Conservation (phyloP, 116 monocot genomes). For the Phalaenopsis hybrid region DNA sequence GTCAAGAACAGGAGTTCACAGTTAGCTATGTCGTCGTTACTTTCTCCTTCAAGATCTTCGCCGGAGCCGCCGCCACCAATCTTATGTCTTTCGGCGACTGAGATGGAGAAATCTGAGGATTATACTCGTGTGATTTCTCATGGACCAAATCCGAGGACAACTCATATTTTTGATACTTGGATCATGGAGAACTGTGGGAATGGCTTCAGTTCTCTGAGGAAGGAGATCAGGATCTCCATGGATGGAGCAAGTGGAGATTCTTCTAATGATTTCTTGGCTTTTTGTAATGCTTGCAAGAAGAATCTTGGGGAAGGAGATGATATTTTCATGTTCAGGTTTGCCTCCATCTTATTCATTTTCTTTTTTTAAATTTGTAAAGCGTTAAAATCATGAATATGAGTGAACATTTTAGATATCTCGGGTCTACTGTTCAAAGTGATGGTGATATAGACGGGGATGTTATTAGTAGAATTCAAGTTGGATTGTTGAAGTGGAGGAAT, state of each 20-base stretch:
- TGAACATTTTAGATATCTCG: too few species aligned
- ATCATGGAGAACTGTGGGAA: constrained; percentile 26
- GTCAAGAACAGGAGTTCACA: constrained; percentile 56
- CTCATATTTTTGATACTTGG: constrained; percentile 46
- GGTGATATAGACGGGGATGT: too few species aligned
- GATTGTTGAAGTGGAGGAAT: too few species aligned
- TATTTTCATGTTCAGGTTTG: constrained; percentile 50
- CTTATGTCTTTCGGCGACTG: constrained; percentile 17
- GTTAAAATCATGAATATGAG: too few species aligned
- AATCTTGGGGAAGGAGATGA: constrained; percentile 34
- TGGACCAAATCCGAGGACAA: constrained; percentile 46
- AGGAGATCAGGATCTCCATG: not conserved
- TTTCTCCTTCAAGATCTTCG: constrained; percentile 11
- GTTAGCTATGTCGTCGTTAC: constrained; percentile 12
- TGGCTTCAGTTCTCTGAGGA: not conserved
- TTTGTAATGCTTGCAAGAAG: constrained; percentile 42
- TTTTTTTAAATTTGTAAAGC: too few species aligned
- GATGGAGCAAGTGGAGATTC: not conserved
- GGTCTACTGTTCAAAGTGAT: too few species aligned
- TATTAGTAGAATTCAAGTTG: too few species aligned
- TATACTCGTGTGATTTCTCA: constrained; percentile 47
- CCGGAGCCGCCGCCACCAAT: not conserved
- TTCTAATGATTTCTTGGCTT: constrained; percentile 36
- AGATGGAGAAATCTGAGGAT: constrained; percentile 52
- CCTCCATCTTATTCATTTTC: not conserved